These are phyloP conservation scores for Spencermartinsiella europaea DNA, from an alignment of 805 yeast genomes.

Conservation along the genomic window DNA sequence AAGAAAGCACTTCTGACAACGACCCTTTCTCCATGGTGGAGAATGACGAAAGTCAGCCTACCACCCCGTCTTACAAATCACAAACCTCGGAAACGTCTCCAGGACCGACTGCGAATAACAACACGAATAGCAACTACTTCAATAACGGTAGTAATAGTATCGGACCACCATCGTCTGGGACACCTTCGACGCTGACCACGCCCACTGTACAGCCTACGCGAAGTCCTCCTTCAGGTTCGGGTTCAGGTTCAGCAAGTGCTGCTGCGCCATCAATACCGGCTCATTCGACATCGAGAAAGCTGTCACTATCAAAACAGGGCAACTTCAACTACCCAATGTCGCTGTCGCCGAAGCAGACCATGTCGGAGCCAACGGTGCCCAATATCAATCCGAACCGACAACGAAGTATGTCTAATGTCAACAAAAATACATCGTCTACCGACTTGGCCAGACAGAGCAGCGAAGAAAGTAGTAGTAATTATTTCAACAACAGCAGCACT, in stretches of 20 bases:
- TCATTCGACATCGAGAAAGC: slow-evolving; percentile 1
- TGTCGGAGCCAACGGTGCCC: background rate
- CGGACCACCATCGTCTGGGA: too few relatives aligned
- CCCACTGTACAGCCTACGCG: too few relatives aligned
- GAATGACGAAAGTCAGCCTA: background rate
- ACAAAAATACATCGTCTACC: background rate
- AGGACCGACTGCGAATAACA: background rate
- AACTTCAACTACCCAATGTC: background rate
- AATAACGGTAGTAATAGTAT: background rate
- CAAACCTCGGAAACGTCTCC: background rate
- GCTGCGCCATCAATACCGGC: slow-evolving; percentile 3
- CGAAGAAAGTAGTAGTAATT: background rate
- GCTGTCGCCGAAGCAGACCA: background rate
- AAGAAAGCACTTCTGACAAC: background rate
- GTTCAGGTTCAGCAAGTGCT: too few relatives aligned
- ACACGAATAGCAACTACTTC: background rate
- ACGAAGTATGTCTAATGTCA: background rate
- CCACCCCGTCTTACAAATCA: background rate
- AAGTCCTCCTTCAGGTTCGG: too few relatives aligned
- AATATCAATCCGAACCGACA: background rate
- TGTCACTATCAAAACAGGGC: background rate
- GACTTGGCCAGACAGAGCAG: background rate
- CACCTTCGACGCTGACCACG: too few relatives aligned
- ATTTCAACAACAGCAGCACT: slow-evolving; percentile 2
- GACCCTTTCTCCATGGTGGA: background rate